Conservation (phyloP, 805 yeast species). For the Wickerhamiella domercqiae region DNA sequence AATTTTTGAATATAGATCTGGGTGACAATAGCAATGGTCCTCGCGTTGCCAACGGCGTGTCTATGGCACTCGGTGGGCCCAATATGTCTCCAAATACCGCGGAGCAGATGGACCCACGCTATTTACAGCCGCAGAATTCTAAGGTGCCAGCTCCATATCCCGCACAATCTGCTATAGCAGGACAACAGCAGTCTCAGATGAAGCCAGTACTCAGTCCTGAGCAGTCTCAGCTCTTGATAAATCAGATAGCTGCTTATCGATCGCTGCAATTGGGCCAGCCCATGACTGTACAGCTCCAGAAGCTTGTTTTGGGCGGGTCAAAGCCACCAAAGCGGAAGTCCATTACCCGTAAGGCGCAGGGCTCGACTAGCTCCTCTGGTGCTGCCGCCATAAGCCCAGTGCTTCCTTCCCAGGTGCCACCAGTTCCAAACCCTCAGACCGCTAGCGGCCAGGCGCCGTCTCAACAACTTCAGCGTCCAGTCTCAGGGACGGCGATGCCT, state of each 20-base stretch:
- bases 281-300: conserved; percentile 6
- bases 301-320: conserved; percentile 6
- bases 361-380: neutral
- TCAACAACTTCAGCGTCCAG: too few relatives aligned
- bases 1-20: neutral
- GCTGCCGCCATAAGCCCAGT: neutral
- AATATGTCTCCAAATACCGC: neutral
- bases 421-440: neutral
- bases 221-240: conserved; percentile 4
- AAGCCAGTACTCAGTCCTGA: conserved; percentile 9
- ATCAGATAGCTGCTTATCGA: conserved; percentile 11
- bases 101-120: neutral
- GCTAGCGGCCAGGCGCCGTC: neutral
- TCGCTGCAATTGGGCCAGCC: conserved; percentile 8
- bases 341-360: neutral
- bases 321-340: too few relatives aligned
- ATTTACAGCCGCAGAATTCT: neutral
- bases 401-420: conserved; percentile 1
- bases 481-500: too few relatives aligned
- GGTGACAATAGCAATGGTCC: neutral
- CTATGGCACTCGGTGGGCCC: neutral
- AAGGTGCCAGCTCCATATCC: neutral
- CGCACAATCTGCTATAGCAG: conserved; percentile 1
- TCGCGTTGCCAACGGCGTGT: neutral
- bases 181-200: conserved; percentile 2